Conservation (phyloP, 2,329 filamentous ascomycete genomes). For the Emergomyces africanus region DNA sequence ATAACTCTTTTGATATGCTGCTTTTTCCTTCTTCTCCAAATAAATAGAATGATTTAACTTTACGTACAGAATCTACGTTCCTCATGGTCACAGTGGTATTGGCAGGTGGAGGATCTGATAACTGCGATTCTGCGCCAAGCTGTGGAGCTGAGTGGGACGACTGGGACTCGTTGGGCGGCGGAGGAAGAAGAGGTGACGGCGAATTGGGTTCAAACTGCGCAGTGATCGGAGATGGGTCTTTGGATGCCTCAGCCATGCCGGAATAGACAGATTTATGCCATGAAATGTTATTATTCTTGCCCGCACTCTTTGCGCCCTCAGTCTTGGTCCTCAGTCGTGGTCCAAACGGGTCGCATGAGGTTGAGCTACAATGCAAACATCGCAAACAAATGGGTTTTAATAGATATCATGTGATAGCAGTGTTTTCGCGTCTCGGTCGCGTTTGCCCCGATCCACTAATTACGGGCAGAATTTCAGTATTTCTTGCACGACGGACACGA, state of each 20-base stretch:
- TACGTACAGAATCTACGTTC: slow-evolving; percentile 4
- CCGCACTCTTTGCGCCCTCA: not conserved
- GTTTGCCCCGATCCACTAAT: no score
- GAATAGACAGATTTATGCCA: not conserved
- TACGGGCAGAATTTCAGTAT: no score
- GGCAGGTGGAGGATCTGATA: not conserved
- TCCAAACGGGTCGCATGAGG: not conserved
- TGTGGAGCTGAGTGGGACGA: slow-evolving; percentile 1
- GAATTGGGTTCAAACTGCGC: not conserved
- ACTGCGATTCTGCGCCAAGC: slow-evolving; percentile 2
- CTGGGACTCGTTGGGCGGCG: not conserved
- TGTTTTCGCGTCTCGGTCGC: no score
- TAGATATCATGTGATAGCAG: no score
- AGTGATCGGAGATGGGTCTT: slow-evolving; percentile 1
- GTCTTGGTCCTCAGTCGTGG: not conserved
- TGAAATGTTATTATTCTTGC: not conserved
- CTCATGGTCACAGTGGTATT: not conserved
- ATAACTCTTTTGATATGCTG: not conserved
- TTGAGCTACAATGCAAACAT: slow-evolving; percentile 9
- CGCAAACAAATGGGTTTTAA: slow-evolving; percentile 8
- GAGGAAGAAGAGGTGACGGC: not conserved
- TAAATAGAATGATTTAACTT: not conserved
- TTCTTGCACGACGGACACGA: not conserved
- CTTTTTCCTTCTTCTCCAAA: not conserved
- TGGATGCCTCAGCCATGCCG: slow-evolving; percentile 2